Conservation (phyloP, 352 stramenopile species). For the Elongisporangium senticosum region DNA sequence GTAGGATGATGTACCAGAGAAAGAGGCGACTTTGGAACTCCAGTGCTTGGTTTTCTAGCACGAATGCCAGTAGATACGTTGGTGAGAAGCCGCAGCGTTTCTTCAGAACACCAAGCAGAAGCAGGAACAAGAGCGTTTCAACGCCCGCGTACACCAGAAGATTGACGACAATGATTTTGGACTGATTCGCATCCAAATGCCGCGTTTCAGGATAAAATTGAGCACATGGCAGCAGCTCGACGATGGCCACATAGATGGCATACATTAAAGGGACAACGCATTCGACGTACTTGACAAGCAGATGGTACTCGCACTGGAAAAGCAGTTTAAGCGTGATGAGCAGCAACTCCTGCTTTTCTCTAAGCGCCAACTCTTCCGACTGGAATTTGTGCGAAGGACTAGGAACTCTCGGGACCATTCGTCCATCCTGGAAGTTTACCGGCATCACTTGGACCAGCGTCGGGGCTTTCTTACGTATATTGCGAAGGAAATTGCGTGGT, state of each 20-base stretch:
- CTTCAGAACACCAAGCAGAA: slow-evolving; percentile 11
- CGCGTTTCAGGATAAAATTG: slow-evolving; percentile 15
- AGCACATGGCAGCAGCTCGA: slow-evolving; percentile 8
- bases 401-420: no score
- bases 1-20: slow-evolving; percentile 18
- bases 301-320: slow-evolving; percentile 22
- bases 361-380: no score
- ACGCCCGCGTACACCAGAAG: slow-evolving; percentile 10
- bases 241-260: slow-evolving; percentile 8
- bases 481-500: no score
- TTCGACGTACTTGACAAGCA: slow-evolving; percentile 21
- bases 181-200: slow-evolving; percentile 1
- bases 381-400: no score
- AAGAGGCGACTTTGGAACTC: slow-evolving; percentile 26
- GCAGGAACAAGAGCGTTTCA: slow-evolving; percentile 7
- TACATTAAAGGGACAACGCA: slow-evolving; percentile 18
- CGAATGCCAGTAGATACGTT: slow-evolving; percentile 30
- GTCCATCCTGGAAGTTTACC: no score
- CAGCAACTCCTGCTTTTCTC: neutral
- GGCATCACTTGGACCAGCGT: no score
- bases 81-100: slow-evolving; percentile 17
- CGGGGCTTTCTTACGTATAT: no score
- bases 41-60: slow-evolving; percentile 25
- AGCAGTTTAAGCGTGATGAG: slow-evolving; percentile 8
- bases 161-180: slow-evolving; percentile 1